phyloP scores from a whole-genome alignment of 352 stramenopile genomes.

The Phytophthora agathidicida region DNA sequence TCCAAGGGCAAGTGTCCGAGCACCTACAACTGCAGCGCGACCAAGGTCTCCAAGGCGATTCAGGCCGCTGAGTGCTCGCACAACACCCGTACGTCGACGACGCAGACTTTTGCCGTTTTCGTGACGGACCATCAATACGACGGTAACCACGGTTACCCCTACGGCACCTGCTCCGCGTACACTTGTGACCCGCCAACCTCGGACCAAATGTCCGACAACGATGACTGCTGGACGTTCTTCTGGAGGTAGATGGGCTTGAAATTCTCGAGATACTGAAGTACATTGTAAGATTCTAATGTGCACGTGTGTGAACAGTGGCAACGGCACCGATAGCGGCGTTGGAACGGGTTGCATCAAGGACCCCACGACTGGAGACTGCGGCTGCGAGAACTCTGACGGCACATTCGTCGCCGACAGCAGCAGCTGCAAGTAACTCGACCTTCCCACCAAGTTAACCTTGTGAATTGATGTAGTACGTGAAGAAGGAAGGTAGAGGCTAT shows the following conservation, averaged over 20 bases:
- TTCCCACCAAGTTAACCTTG: too few species aligned
- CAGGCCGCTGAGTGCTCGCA: slow-evolving; percentile 24
- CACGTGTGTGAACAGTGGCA: slow-evolving; percentile 5
- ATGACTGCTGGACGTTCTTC: slow-evolving; percentile 33
- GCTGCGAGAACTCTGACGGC: slow-evolving; percentile 32
- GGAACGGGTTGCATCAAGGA: slow-evolving; percentile 25
- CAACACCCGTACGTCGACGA: slow-evolving; percentile 18
- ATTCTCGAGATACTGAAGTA: too few species aligned
- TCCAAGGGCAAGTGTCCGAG: slow-evolving; percentile 21
- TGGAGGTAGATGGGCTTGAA: slow-evolving; percentile 13
- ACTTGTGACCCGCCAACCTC: slow-evolving; percentile 8
- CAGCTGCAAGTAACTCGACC: slow-evolving; percentile 28
- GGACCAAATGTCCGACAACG: slow-evolving; percentile 12
- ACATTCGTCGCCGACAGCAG: slow-evolving; percentile 16
- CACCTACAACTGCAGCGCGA: slow-evolving; percentile 13
- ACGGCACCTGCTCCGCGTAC: slow-evolving; percentile 28
- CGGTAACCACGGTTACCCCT: slow-evolving; percentile 22
- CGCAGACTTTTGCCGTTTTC: slow-evolving; percentile 30
- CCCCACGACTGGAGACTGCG: slow-evolving; percentile 15
- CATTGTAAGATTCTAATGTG: too few species aligned
- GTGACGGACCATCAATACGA: slow-evolving; percentile 26
- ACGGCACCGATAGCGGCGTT: slow-evolving; percentile 8
- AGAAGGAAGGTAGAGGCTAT: too few species aligned
- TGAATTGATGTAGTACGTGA: too few species aligned
- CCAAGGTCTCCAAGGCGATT: slow-evolving; percentile 22